A percentile compares a stretch with the other conserved stretches of the same genome.
phyloP scores from a whole-genome alignment of 257 asterid species.

The Solanum ossicruentum region DNA sequence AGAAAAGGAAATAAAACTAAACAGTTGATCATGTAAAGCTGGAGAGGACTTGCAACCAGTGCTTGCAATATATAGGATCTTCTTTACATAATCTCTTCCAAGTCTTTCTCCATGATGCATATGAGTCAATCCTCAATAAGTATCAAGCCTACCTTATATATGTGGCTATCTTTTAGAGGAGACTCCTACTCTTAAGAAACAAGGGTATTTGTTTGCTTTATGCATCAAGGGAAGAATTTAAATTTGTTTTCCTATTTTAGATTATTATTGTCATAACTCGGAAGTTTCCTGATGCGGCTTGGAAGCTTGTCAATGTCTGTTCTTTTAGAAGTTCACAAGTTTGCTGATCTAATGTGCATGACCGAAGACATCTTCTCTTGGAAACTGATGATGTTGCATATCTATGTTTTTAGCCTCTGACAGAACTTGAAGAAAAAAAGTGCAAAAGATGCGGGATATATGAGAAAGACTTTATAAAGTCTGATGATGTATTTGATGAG shows the following conservation, averaged over 20 bases:
- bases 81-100: neutral
- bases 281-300: neutral
- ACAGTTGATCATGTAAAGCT: neutral
- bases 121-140: neutral
- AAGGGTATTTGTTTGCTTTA: neutral
- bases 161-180: neutral
- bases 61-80: neutral
- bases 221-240: neutral
- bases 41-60: neutral
- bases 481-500: constrained; percentile 12
- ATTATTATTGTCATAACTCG: neutral
- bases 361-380: neutral
- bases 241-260: neutral
- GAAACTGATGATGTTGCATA: neutral
- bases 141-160: neutral
- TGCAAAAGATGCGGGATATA: constrained; percentile 14
- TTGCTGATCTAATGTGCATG: neutral
- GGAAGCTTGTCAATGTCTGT: neutral
- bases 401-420: constrained; percentile 4
- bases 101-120: neutral
- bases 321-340: neutral
- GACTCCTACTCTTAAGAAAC: neutral
- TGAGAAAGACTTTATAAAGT: constrained; percentile 1
- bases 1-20: neutral
- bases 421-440: constrained; percentile 1